Base-by-base conservation (phyloP, 2,329 filamentous ascomycete genomes). In the Fusarium sambucinum region DNA sequence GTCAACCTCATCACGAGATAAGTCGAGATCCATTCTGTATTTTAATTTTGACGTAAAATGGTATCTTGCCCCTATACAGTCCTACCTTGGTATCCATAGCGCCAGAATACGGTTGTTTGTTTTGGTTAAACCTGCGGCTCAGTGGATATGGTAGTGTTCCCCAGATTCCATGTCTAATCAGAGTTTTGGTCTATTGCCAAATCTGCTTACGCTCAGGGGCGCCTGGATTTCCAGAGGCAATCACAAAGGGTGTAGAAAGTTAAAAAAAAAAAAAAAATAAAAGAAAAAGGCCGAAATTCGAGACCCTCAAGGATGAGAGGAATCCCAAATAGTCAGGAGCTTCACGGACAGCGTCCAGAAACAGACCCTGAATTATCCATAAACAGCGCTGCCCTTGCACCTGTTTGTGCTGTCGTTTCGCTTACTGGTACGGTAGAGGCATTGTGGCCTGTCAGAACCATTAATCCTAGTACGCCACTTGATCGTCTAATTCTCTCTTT, bases 221-320 rank as follows among this genome's bases (percentile, higher is more conserved):
- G 58, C 42, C 51, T 44, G 33, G 52, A 52, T 52, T 56, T 37
- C 65, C 46, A 35, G 40, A 55, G 46, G 53, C 45, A 44, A 44
- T 55, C 52, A 33, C 60, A 73, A 65, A 66, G 69, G 66, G 64
- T 23, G 60, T 63, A 70, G 65, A 68, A 69, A 67, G 69, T 64
- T 45, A 63, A 4, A 19, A 32, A 47, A 63, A 4, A 19, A 32
- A 4, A 44, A 48, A 46, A 66, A 67, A 60, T 62, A 42, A 64
- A 3, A 21, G 38, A 47, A 50, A 11, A 47, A 53, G 51, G 40
- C 61, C 69, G 59, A 69, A 62, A 54, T 59, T 62, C 51, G 54
- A 59, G 45, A 35, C 29, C 57, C 63, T 55, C 52, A 51, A 44
- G 59, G 52, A 58, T 33, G 53, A 63, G 63, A 70, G 55, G 66